Evolutionary conservation across 2,329 filamentous ascomycete species (phyloP), one percentile per base, ranked within the genome.

Genomic region (Fusarium circinatum): DNA sequence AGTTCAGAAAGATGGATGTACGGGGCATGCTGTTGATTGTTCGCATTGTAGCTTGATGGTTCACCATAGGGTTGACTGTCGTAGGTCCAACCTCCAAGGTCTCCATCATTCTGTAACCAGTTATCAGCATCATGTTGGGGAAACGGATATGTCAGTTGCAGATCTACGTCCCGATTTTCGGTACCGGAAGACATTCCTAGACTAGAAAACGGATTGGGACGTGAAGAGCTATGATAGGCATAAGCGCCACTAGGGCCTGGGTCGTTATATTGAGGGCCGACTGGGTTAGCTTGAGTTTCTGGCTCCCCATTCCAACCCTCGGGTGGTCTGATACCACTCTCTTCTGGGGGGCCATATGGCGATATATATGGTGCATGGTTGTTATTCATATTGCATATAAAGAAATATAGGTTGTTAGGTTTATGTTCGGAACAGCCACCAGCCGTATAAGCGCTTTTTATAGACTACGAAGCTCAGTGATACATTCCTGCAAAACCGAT

Each of bases 101-200:
- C 2, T 7, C 10, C 24, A 17, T 38, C 49, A 54, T n/a, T 39
- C 24, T 17, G 14, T 28, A 18, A 15, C 34, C 51, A 39, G 6
- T 4, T 3, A n/a, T 28, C 2, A 28, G 9, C 14, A 28, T 28
- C 9, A 4, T 12, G 20, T 1, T 10, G 34, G 8, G 26, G 7
- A 17, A 41, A 9, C 5, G 24, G 51, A 41, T 39, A 55, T n/a
- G 6, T n/a, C 34, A 28, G 24, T 22, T 22, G 10, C 6, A 28
- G 20, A 22, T 28, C 26, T 15, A 11, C 13, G 8, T 13, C 20
- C n/a, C 9, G 18, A 8, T 4, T 55, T 30, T 3, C 11, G 11
- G 51, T 30, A 6, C 34, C 11, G 24, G 20, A n/a, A n/a, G 20
- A 28, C 8, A 17, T 14, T n/a, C 15, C 24, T 18, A 9, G 24